A percentile compares a stretch with the other conserved stretches of the same genome.
Evolutionary conservation across 2,329 filamentous ascomycete species (phyloP).

Genomic region (Fusarium udum): DNA sequence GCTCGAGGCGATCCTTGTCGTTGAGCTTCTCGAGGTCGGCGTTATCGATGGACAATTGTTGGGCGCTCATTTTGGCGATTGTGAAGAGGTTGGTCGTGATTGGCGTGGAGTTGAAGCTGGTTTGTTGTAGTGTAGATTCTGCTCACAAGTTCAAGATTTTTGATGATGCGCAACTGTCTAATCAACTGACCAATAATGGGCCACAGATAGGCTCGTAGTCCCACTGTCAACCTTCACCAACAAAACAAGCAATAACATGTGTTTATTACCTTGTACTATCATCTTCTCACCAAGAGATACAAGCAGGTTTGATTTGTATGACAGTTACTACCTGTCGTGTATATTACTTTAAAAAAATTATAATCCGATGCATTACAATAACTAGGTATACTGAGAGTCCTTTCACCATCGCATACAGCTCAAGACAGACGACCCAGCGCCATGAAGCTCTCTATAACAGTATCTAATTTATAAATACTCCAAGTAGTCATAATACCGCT

Average conservation of each 20-base stretch:
- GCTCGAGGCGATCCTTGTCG: slow-evolving; percentile 84
- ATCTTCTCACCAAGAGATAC: not conserved
- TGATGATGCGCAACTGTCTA: slow-evolving; percentile 24
- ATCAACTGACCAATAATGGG: slow-evolving; percentile 29
- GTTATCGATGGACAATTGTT: slow-evolving; percentile 55
- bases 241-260: too few species aligned
- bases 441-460: slow-evolving; percentile 13
- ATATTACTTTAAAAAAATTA: not conserved
- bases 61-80: slow-evolving; percentile 48
- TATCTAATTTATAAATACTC: slow-evolving; percentile 20
- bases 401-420: not conserved
- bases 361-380: not conserved
- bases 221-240: slow-evolving; percentile 14
- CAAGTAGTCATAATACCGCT: slow-evolving; percentile 10
- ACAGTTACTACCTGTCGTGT: not conserved
- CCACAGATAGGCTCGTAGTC: not conserved
- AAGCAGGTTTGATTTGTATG: not conserved
- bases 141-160: slow-evolving; percentile 33
- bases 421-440: slow-evolving; percentile 1
- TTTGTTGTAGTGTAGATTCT: slow-evolving; percentile 19
- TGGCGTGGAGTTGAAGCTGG: not conserved
- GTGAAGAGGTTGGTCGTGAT: not conserved
- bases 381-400: not conserved
- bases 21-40: slow-evolving; percentile 79
- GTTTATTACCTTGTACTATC: not conserved